Evolutionary conservation across 208 protist species (phyloP).

Genomic region (Naegleria gruberi): DNA sequence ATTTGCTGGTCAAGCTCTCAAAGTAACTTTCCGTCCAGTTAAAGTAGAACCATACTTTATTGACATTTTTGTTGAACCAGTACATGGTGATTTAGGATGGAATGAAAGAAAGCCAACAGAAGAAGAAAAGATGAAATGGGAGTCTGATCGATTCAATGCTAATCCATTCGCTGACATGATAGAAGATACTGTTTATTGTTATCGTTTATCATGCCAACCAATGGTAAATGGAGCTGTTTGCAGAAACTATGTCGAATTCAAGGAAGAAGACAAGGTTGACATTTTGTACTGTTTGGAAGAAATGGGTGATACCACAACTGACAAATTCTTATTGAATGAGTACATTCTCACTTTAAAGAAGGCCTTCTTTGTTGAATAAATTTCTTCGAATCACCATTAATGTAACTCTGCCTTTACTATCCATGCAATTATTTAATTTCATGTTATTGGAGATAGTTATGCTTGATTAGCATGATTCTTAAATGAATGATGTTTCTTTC

Average conservation of each 20-base stretch:
- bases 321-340: neutral
- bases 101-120: neutral
- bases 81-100: slow-evolving; percentile 26
- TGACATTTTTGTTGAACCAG: slow-evolving; percentile 29
- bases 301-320: neutral
- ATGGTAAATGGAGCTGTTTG: neutral
- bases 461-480: no score
- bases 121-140: neutral
- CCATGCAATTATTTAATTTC: no score
- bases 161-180: neutral
- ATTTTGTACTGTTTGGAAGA: neutral
- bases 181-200: neutral
- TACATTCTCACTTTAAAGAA: neutral
- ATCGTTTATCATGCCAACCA: neutral
- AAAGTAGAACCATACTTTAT: neutral
- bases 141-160: neutral
- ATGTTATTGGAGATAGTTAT: no score
- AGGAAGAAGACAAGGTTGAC: neutral
- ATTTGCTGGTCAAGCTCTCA: neutral
- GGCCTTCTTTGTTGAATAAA: neutral
- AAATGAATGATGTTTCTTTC: no score
- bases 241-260: neutral
- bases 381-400: no score
- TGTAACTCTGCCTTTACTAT: no score
- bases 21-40: neutral